Evolutionary conservation across 169 alveolate species (phyloP).

Genomic region (Cryptosporidium xiaoi): DNA sequence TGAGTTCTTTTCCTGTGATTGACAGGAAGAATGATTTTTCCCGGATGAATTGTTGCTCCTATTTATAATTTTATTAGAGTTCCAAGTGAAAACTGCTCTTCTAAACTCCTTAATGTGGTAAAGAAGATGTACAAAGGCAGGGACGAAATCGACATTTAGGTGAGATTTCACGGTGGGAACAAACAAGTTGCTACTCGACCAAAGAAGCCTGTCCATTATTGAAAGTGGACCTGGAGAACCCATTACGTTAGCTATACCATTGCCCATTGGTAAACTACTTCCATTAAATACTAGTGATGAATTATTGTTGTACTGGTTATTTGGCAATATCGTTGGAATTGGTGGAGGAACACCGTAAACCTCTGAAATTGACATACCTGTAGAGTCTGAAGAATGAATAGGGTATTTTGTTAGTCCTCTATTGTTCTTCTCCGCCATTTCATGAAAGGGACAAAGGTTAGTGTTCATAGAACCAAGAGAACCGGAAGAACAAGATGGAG

Average conservation of each 20-base stretch:
- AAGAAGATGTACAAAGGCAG: slow-evolving; percentile 80
- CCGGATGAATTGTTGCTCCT: no score
- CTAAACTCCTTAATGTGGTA: slow-evolving; percentile 86
- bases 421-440: slow-evolving; percentile 50
- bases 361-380: slow-evolving; percentile 60
- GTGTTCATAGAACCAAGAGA: not conserved
- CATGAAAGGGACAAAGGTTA: slow-evolving; percentile 47
- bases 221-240: slow-evolving; percentile 26
- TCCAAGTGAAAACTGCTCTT: slow-evolving; percentile 78
- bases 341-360: not conserved
- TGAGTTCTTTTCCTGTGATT: not conserved
- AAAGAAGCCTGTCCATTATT: slow-evolving; percentile 61
- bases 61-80: slow-evolving; percentile 11
- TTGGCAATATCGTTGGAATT: no score
- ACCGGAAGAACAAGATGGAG: not conserved
- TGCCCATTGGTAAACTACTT: slow-evolving; percentile 66
- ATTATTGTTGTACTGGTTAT: not conserved
- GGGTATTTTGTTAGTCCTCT: not conserved
- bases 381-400: not conserved
- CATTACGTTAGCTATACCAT: not conserved
- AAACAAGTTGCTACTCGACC: slow-evolving; percentile 76
- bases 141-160: slow-evolving; percentile 80
- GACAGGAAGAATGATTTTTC: no score
- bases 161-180: slow-evolving; percentile 82
- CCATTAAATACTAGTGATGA: slow-evolving; percentile 53